Base-by-base conservation (phyloP, 1,284 basidiomycete species). In the Cyathus pygmaeus region DNA sequence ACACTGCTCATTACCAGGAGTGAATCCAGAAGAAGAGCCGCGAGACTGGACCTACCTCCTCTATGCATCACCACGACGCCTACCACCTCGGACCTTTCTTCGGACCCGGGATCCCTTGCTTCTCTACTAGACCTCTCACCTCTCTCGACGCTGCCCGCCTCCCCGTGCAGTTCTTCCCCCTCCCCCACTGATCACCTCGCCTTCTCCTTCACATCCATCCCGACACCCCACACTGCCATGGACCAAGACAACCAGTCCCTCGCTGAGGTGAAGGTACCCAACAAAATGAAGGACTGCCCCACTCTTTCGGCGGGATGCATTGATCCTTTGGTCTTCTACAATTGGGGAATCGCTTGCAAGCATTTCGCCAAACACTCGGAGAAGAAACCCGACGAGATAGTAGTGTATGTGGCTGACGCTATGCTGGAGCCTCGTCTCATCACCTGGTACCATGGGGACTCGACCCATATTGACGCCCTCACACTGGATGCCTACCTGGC, bases 401-500 rank as follows among this genome's bases (percentile, higher is more conserved):
- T 49, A 10, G 13, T 23, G 24, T 24, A 15, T 49, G 46, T 49
- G 23, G 46, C 46, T 10, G 23, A 49, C 24, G 46, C 46, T 23
- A 49, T 49, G 23, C 46, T 49, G 10, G 23, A 49, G 24, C 46
- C 46, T 49, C 24, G 23, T 49, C 46, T 49, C 10, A 23, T 49
- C 10, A 24, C 47, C 3, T 50, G 47, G 47, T 50, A 50, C 46
- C 46, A 49, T 49, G 46, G 46, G 3, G 4, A 56, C 10, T 53
- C 53, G 36, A 31, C 29, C 3, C 24, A 56, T 3, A 69, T 69
- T 29, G 63, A 69, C 42, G 36, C 23, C 2, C 59, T 70, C 41
- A 29, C 59, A 0, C 62, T 70, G 10, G 52, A 49, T 0, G 41
- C 53, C 4, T 70, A 67, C 51, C 55, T 67, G 6, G 21, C 11